phyloP scores from a whole-genome alignment of 129 eudicot species.

The Kitagawia praeruptora region DNA sequence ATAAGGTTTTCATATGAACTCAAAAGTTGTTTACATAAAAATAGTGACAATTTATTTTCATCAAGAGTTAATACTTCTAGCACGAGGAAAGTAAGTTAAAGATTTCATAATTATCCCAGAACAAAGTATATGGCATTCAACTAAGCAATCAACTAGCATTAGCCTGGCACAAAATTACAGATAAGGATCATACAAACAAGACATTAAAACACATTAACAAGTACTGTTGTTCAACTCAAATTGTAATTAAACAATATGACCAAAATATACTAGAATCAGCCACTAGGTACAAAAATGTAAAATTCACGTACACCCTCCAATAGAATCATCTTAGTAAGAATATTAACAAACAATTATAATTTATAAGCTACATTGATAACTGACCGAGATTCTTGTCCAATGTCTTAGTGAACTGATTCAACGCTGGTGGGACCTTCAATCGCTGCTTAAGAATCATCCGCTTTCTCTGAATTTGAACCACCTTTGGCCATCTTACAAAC shows the following conservation, averaged over 20 bases:
- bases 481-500: slow-evolving; percentile 74
- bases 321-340: too few relatives aligned
- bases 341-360: not conserved
- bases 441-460: slow-evolving; percentile 77
- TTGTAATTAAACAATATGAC: not conserved
- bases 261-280: not conserved
- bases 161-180: not conserved
- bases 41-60: not conserved
- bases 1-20: too few relatives aligned
- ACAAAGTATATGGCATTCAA: not conserved
- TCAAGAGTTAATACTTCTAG: not conserved
- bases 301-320: too few relatives aligned
- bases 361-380: not conserved
- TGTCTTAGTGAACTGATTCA: slow-evolving; percentile 78
- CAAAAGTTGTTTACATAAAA: too few relatives aligned
- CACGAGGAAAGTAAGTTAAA: not conserved
- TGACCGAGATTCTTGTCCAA: slow-evolving; percentile 70
- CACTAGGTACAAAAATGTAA: too few relatives aligned
- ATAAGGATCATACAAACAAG: not conserved
- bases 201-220: not conserved
- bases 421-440: slow-evolving; percentile 87
- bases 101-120: not conserved
- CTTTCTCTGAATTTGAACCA: slow-evolving; percentile 71
- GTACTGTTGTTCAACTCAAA: not conserved
- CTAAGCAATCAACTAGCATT: not conserved